phyloP scores from a whole-genome alignment of 495 filamentous ascomycete genomes.

The Bacidia rubella region DNA sequence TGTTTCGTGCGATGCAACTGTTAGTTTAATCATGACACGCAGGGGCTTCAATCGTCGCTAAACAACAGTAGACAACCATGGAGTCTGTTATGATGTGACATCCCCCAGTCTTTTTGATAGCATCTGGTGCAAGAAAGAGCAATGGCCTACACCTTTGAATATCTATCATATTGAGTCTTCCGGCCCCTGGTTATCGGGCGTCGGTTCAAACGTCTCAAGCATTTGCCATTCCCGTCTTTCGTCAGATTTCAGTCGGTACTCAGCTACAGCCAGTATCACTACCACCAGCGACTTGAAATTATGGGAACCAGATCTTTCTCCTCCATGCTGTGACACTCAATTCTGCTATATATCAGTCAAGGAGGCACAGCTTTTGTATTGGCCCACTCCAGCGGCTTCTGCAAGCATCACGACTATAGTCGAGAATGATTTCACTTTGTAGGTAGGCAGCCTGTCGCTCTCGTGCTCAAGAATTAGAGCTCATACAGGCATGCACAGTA shows the following conservation, averaged over 20 bases:
- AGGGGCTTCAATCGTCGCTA: neutral
- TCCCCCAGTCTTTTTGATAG: neutral
- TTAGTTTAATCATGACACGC: neutral
- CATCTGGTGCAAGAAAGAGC: neutral
- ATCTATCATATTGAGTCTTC: neutral
- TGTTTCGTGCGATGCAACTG: neutral
- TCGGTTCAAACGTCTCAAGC: neutral
- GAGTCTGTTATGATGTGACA: neutral
- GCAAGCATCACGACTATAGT: neutral
- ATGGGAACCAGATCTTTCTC: neutral
- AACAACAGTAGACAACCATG: neutral
- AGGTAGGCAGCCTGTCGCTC: neutral
- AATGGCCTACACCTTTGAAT: neutral
- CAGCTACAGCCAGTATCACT: neutral
- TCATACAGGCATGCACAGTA: neutral
- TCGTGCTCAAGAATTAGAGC: neutral
- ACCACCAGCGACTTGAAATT: neutral
- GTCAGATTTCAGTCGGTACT: neutral
- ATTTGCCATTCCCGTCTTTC: neutral
- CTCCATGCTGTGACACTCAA: neutral
- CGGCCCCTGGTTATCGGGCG: neutral
- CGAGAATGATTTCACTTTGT: neutral
- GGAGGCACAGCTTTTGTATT: neutral
- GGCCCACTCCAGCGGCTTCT: neutral
- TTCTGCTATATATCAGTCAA: neutral